These are phyloP conservation scores for Chalciporus sphaerocephalus DNA, from an alignment of 768 basidiomycete genomes.

Conservation along the genomic window DNA sequence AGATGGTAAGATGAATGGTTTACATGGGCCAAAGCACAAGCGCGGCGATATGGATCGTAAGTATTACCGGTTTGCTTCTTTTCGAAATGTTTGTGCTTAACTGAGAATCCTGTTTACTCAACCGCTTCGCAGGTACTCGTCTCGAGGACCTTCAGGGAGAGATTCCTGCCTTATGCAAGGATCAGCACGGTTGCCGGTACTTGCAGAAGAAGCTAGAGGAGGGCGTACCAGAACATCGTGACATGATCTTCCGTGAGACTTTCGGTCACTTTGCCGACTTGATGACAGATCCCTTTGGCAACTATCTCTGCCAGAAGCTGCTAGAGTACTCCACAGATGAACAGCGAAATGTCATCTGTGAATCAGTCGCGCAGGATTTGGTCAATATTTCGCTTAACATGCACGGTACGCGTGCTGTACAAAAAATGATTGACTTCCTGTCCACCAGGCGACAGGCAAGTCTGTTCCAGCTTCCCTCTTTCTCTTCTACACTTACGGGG, in stretches of 20 bases:
- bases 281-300: slow-evolving; percentile 99
- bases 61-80: slow-evolving; percentile 36
- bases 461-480: slow-evolving; percentile 31
- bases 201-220: slow-evolving; percentile 99
- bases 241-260: slow-evolving; percentile 99
- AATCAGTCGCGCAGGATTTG: slow-evolving; percentile 94
- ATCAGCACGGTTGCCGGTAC: slow-evolving; percentile 98
- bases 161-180: slow-evolving; percentile 91
- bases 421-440: slow-evolving; percentile 99
- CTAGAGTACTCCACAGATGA: slow-evolving; percentile 97
- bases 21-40: slow-evolving; percentile 93
- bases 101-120: slow-evolving; percentile 49
- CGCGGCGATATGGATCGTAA: slow-evolving; percentile 89
- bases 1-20: slow-evolving; percentile 84
- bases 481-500: slow-evolving; percentile 51
- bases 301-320: slow-evolving; percentile 97
- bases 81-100: neutral
- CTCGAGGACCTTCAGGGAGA: slow-evolving; percentile 95
- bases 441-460: slow-evolving; percentile 90
- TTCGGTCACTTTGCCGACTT: slow-evolving; percentile 96
- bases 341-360: slow-evolving; percentile 93
- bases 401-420: slow-evolving; percentile 98
- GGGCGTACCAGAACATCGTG: slow-evolving; percentile 89
- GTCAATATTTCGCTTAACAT: slow-evolving; percentile 99
- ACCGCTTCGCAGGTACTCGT: slow-evolving; percentile 93